Conservation (phyloP, 1,284 basidiomycete genomes). For the Boletus hoseneyae region DNA sequence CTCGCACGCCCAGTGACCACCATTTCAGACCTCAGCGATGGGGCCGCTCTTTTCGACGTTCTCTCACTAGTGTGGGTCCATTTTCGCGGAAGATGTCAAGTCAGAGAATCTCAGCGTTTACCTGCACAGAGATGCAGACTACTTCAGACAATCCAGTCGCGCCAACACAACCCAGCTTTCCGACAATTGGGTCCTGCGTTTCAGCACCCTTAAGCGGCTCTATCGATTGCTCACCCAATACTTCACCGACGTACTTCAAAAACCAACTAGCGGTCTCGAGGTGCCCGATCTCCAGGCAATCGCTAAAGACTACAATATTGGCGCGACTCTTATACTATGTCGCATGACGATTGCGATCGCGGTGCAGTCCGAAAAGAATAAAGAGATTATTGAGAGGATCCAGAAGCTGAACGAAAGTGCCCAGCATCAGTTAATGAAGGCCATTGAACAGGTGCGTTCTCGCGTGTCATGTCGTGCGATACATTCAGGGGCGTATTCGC, state of each 20-base stretch:
- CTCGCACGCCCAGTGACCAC: conserved; percentile 59
- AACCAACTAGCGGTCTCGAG: conserved; percentile 67
- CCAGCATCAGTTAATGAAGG: conserved; percentile 82
- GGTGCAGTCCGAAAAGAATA: conserved; percentile 85
- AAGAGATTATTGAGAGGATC: conserved; percentile 81
- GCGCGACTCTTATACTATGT: conserved; percentile 73
- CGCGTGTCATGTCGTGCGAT: background rate
- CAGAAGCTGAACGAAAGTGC: conserved; percentile 75
- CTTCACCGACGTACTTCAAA: conserved; percentile 75
- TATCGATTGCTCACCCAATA: conserved; percentile 88
- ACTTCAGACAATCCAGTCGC: conserved; percentile 65
- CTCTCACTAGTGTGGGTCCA: conserved; percentile 66
- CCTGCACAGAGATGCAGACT: conserved; percentile 65
- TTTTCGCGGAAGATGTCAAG: background rate
- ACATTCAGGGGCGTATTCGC: background rate
- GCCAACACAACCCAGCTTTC: conserved; percentile 55
- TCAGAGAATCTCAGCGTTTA: conserved; percentile 12
- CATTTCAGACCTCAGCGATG: conserved; percentile 70
- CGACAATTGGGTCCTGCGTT: conserved; percentile 90
- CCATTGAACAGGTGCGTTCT: conserved; percentile 72
- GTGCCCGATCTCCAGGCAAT: conserved; percentile 81
- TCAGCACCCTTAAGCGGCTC: conserved; percentile 77
- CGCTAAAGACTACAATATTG: conserved; percentile 67
- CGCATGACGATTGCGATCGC: conserved; percentile 89
- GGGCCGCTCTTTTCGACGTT: conserved; percentile 67